Evolutionary conservation across 2,329 filamentous ascomycete species (phyloP).

Genomic region (Xylariaceae sp.): DNA sequence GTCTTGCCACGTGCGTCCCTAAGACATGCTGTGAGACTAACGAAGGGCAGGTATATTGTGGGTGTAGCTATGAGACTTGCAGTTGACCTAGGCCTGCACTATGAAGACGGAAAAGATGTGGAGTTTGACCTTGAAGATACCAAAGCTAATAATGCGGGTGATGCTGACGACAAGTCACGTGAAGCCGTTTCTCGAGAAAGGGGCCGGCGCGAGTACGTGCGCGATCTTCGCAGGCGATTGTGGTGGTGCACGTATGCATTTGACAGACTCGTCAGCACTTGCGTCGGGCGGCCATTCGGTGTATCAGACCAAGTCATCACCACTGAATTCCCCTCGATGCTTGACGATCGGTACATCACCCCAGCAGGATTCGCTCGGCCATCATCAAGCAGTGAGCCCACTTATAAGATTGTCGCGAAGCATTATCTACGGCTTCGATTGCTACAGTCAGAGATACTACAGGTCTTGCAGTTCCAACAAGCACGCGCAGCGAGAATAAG

Average conservation of each 20-base stretch:
- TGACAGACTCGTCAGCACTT: slow-evolving; percentile 90
- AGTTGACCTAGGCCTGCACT: slow-evolving; percentile 87
- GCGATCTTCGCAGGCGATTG: slow-evolving; percentile 79
- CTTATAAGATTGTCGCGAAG: slow-evolving; percentile 86
- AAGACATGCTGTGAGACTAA: slow-evolving; percentile 6
- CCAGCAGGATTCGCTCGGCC: slow-evolving; percentile 68
- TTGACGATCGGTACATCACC: slow-evolving; percentile 88
- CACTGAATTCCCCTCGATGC: slow-evolving; percentile 84
- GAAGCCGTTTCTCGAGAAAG: slow-evolving; percentile 49
- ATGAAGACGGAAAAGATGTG: slow-evolving; percentile 75
- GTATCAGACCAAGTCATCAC: slow-evolving; percentile 97
- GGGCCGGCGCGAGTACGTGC: slow-evolving; percentile 74
- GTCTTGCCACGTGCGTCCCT: slow-evolving; percentile 14
- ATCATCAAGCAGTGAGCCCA: slow-evolving; percentile 59
- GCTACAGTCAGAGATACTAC: slow-evolving; percentile 90
- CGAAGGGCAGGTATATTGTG: slow-evolving; percentile 71
- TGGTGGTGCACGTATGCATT: slow-evolving; percentile 99
- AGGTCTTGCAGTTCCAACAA: slow-evolving; percentile 90
- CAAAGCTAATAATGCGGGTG: slow-evolving; percentile 32
- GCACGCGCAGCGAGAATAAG: slow-evolving; percentile 71
- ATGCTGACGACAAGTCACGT: slow-evolving; percentile 31
- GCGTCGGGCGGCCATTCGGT: slow-evolving; percentile 88
- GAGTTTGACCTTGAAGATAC: slow-evolving; percentile 57
- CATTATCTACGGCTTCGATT: slow-evolving; percentile 89
- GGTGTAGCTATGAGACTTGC: slow-evolving; percentile 88